Conservation (phyloP, 164 flowering plant species). For the Amborella trichopoda region DNA sequence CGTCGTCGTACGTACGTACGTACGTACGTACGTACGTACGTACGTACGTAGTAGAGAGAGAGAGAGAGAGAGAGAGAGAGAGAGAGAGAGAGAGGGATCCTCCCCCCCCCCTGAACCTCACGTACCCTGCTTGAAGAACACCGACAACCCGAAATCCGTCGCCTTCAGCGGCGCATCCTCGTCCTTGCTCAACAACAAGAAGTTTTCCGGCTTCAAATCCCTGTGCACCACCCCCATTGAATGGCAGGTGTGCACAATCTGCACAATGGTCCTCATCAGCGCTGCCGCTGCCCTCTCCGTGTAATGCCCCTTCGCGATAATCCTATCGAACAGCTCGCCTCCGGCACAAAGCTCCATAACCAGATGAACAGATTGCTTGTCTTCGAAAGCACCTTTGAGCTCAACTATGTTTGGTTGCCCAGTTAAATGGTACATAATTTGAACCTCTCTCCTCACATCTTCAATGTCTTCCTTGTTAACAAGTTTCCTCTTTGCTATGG, state of each 20-base stretch:
- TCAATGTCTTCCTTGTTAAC: slow-evolving; percentile 30
- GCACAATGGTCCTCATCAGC: slow-evolving; percentile 56
- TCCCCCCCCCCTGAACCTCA: no score
- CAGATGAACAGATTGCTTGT: slow-evolving; percentile 39
- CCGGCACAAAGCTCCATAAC: slow-evolving; percentile 93
- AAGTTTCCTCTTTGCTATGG: slow-evolving; percentile 63
- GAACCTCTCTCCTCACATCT: slow-evolving; percentile 63
- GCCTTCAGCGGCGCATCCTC: slow-evolving; percentile 59
- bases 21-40: no score
- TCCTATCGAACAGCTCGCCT: slow-evolving; percentile 84
- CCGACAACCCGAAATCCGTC: slow-evolving; percentile 83
- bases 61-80: no score
- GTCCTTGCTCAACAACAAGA: slow-evolving; percentile 43
- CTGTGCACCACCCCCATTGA: slow-evolving; percentile 95
- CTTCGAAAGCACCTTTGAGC: slow-evolving; percentile 79
- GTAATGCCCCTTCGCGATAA: slow-evolving; percentile 45
- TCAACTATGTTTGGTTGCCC: slow-evolving; percentile 90
- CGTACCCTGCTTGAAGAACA: slow-evolving; percentile 82
- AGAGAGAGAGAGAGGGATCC: no score
- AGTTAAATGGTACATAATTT: slow-evolving; percentile 52
- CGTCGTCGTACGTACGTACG: no score
- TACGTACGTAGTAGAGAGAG: no score
- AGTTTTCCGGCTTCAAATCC: slow-evolving; percentile 92
- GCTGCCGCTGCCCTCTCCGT: slow-evolving; percentile 68
- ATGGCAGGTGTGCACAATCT: slow-evolving; percentile 84